These are phyloP conservation scores for Naganishia friedmannii DNA, from an alignment of 768 basidiomycete species.

Conservation along the genomic window DNA sequence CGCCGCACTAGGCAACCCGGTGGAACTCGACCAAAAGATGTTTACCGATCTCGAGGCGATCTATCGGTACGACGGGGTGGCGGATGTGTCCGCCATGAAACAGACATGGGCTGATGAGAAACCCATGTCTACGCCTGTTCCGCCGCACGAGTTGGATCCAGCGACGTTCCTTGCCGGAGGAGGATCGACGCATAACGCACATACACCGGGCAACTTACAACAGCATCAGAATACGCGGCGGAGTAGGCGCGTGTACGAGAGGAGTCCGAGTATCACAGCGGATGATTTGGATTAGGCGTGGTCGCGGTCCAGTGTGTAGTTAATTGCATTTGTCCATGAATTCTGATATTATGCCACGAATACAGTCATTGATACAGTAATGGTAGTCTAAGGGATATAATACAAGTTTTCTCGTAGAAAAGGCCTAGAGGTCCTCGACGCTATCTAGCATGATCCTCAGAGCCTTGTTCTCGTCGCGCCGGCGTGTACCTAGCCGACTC, in stretches of 20 bases:
- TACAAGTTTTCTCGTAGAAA: slow-evolving; percentile 4
- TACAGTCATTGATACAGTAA: slow-evolving; percentile 24
- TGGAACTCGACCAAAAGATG: background rate
- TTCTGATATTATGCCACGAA: background rate
- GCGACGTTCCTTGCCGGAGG: too few species aligned
- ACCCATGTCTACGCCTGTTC: slow-evolving; percentile 1
- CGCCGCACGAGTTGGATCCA: background rate
- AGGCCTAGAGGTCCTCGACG: background rate
- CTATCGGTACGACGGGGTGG: slow-evolving; percentile 4
- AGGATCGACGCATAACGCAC: background rate
- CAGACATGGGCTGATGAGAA: background rate
- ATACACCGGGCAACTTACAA: background rate
- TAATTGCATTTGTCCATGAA: background rate
- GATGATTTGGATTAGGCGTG: slow-evolving; percentile 14
- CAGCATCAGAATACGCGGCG: background rate
- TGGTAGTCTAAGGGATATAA: background rate
- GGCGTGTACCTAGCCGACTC: background rate
- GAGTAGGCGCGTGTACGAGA: background rate
- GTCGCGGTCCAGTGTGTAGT: background rate
- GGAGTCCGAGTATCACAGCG: background rate
- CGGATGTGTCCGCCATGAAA: background rate
- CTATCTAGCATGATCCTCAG: background rate
- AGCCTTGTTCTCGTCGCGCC: background rate
- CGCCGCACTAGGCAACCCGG: background rate
- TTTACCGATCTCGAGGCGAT: background rate